Conservation (phyloP, 306 rosid genomes). For the Gastrolobium bilobum region DNA sequence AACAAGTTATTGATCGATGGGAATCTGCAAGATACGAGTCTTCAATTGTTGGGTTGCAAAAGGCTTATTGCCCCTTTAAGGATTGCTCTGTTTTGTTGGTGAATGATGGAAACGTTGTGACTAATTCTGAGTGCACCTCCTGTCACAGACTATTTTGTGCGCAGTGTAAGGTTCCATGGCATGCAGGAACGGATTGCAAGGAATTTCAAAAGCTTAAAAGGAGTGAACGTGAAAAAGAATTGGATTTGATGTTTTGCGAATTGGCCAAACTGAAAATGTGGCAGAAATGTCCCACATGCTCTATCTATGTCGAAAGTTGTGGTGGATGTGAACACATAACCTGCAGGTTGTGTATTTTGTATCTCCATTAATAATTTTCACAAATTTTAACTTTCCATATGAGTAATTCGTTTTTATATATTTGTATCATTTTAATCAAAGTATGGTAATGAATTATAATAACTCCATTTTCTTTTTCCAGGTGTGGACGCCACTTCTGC, state of each 20-base stretch:
- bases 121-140: conserved; percentile 21
- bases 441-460: not conserved
- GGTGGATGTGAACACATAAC: conserved; percentile 38
- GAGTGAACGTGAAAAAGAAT: not conserved
- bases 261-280: conserved; percentile 21
- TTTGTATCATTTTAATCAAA: not conserved
- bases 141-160: conserved; percentile 43
- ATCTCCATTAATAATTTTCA: not conserved
- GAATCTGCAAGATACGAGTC: not conserved
- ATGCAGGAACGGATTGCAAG: not conserved
- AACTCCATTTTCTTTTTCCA: not conserved
- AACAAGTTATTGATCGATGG: conserved; percentile 1
- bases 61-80: not conserved
- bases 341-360: conserved; percentile 27
- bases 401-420: not conserved
- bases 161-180: conserved; percentile 49
- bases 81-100: conserved; percentile 24
- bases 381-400: not conserved
- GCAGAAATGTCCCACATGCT: conserved; percentile 32
- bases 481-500: not conserved
- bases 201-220: not conserved
- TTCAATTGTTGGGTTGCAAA: not conserved
- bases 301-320: not conserved
- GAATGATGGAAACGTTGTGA: not conserved
- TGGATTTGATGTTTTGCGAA: conserved; percentile 4